Base-by-base conservation (phyloP, 108 stramenopile species). In the Chaetoceros muelleri region DNA sequence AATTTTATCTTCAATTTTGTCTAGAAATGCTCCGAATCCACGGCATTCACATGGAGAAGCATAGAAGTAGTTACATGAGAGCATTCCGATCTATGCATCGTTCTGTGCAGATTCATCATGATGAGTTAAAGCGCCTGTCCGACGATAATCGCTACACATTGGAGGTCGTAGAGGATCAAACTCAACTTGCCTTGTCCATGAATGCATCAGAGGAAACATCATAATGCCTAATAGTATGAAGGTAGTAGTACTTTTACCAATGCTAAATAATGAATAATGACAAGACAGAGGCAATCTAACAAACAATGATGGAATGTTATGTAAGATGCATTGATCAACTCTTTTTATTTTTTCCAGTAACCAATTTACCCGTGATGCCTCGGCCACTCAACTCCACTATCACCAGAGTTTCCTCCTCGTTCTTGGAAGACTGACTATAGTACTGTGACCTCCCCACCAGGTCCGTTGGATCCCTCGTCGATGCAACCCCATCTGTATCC, bases 1-100 rank as follows among this genome's bases (percentile, higher is more conserved):
- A 94, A 65, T 94, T 84, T 54, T 94, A 88, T 52, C 72, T 94
- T 19, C 70, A 81, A 49, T 94, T 88, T 88, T 80, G 81, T 44
- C 60, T 89, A 23, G 73, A 81, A 48, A 52, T 90, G 56, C 76
- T 88, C 44, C 78, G 82, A 55, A 74, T 64, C 1, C 86, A 94
- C 55, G 93, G 88, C 1, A 55, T 79, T 0, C 70, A 80, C 54
- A 82, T 94, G 81, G 88, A 94, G 55, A 83, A 74, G 61, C 72
- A 85, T 45, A 62, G 83, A 53, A 74, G 73, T 21, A 75, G 69
- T 16, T 90, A 81, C 65, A 80, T 89, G 78, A 66, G 86, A 66
- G 78, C 88, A 3, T 86, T 94, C 30, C 72, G 92, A 30, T 71
- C 84, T 2, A 52, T 90, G 59, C 76, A 82, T 57, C 79, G 85